phyloP scores from a whole-genome alignment of 2,329 filamentous ascomycete genomes.

The Pleomassaria siparia region DNA sequence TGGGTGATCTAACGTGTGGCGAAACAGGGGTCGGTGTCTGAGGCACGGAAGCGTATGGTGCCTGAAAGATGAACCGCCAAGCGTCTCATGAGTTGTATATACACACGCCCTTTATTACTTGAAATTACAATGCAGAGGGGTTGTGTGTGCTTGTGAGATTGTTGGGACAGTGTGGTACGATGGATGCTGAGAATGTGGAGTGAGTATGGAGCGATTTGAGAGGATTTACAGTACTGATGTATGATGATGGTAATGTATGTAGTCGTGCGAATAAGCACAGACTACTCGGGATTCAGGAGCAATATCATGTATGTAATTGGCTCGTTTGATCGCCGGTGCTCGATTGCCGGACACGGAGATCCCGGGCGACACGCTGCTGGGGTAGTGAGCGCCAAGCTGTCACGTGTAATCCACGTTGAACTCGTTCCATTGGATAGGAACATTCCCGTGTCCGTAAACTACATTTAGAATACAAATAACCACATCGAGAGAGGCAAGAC shows the following conservation, averaged over 20 bases:
- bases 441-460: no score
- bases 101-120: no score
- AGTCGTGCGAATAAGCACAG: background rate
- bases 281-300: no score
- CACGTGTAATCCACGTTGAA: no score
- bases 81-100: background rate
- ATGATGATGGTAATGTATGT: no score
- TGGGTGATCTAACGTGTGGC: background rate
- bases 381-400: background rate
- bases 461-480: no score
- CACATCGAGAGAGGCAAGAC: no score
- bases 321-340: background rate
- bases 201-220: background rate
- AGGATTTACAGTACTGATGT: background rate
- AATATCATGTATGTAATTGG: background rate
- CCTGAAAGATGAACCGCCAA: background rate
- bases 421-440: no score
- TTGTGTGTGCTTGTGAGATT: no score
- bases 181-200: background rate
- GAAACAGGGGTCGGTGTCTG: constrained; percentile 4
- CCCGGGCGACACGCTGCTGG: background rate
- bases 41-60: background rate
- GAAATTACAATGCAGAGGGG: no score
- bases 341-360: background rate
- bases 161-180: no score